A percentile compares a stretch with the other conserved stretches of the same genome.
Evolutionary conservation across 805 yeast genomes (phyloP).

Genomic region (Candida awuae): DNA sequence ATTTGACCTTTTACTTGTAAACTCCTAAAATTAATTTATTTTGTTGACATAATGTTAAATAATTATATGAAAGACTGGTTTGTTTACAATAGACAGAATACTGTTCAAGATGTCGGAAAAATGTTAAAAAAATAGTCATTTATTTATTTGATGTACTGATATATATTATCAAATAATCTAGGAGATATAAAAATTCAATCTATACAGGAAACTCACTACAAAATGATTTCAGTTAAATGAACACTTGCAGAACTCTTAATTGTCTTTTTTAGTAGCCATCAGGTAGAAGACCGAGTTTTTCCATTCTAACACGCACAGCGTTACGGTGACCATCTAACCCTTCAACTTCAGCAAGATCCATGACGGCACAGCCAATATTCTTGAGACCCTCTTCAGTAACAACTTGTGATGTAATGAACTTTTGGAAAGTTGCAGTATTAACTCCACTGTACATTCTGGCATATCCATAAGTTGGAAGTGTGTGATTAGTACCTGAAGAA

Average conservation of each 20-base stretch:
- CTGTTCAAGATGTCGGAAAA: too few relatives aligned
- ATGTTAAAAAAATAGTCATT: too few relatives aligned
- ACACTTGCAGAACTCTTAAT: background rate
- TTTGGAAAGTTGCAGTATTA: constrained; percentile 91
- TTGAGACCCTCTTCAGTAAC: constrained; percentile 78
- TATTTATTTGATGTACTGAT: too few relatives aligned
- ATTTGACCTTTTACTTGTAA: too few relatives aligned
- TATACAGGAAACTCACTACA: background rate
- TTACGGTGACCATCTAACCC: constrained; percentile 96
- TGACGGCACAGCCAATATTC: constrained; percentile 92
- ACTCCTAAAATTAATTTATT: too few relatives aligned
- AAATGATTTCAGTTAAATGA: background rate
- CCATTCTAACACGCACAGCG: constrained; percentile 93
- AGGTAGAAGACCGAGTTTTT: constrained; percentile 48
- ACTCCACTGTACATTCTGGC: constrained; percentile 97
- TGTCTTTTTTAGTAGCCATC: constrained; percentile 13
- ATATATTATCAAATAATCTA: too few relatives aligned
- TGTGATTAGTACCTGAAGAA: constrained; percentile 96
- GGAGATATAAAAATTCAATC: too few relatives aligned
- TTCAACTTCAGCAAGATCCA: constrained; percentile 91
- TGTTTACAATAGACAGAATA: too few relatives aligned
- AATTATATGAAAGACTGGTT: too few relatives aligned
- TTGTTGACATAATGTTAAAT: too few relatives aligned
- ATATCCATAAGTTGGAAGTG: constrained; percentile 96
- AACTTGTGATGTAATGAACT: constrained; percentile 89